Evolutionary conservation across 2,329 filamentous ascomycete genomes (phyloP).

Genomic region (Fusarium sp.): DNA sequence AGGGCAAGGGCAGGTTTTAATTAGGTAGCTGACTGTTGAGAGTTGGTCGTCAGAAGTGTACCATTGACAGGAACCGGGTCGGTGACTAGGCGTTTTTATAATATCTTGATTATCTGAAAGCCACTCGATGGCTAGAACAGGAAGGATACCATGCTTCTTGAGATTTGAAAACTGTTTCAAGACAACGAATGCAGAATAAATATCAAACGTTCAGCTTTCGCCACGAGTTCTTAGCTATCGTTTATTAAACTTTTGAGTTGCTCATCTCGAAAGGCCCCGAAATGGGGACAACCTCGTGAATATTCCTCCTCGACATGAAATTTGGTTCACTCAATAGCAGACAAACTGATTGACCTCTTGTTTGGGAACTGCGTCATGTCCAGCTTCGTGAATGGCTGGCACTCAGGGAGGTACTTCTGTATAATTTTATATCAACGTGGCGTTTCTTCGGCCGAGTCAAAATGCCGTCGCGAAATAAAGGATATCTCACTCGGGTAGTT

Average conservation of each 20-base stretch:
- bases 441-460: not conserved
- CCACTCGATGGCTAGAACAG: constrained; percentile 33
- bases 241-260: not conserved
- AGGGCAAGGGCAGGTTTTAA: constrained; percentile 63
- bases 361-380: not conserved
- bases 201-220: constrained; percentile 38
- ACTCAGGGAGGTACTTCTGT: not conserved
- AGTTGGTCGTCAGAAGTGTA: constrained; percentile 20
- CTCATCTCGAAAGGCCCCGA: not conserved
- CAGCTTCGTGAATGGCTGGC: not conserved
- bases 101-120: constrained; percentile 36
- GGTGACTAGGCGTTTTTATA: constrained; percentile 35
- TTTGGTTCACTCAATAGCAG: not conserved
- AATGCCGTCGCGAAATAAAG: not conserved
- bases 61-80: constrained; percentile 21
- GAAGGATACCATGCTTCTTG: constrained; percentile 40
- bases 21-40: constrained; percentile 4
- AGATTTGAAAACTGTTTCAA: constrained; percentile 17
- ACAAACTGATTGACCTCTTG: not conserved
- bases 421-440: not conserved
- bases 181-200: constrained; percentile 24
- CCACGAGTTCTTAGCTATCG: not conserved
- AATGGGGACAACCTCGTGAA: not conserved
- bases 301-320: not conserved
- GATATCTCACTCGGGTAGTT: not conserved